A percentile compares a stretch with the other conserved stretches of the same genome.
Conservation (phyloP, 1,284 basidiomycete species). For the Leccinum holopus region DNA sequence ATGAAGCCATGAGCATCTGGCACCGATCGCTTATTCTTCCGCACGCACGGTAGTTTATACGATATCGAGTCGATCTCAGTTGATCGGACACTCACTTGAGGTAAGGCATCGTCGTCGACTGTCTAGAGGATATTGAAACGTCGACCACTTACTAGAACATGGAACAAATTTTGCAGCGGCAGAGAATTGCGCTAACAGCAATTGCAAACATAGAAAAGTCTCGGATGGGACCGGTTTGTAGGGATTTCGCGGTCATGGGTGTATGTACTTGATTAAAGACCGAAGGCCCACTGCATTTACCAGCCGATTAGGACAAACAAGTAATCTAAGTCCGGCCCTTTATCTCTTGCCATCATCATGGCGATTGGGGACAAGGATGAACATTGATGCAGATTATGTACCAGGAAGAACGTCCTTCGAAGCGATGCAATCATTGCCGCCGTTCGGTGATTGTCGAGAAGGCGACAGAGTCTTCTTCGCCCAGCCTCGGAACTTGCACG, state of each 20-base stretch:
- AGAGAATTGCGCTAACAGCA: background rate
- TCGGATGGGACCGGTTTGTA: background rate
- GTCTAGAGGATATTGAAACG: slow-evolving; percentile 2
- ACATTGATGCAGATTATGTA: background rate
- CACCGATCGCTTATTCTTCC: background rate
- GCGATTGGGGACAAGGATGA: background rate
- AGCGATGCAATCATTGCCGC: slow-evolving; percentile 3
- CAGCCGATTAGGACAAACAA: background rate
- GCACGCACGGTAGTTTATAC: background rate
- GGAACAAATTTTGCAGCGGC: background rate
- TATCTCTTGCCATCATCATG: too few relatives aligned
- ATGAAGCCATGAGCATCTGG: background rate
- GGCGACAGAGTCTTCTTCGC: slow-evolving; percentile 8
- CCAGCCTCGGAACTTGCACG: slow-evolving; percentile 4
- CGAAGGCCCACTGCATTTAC: background rate
- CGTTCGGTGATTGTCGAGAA: slow-evolving; percentile 18
- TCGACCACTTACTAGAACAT: background rate
- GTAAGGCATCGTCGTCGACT: background rate
- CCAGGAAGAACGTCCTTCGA: slow-evolving; percentile 1
- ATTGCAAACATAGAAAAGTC: background rate
- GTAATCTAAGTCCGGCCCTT: too few relatives aligned
- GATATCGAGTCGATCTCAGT: slow-evolving; percentile 6
- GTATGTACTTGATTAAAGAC: background rate
- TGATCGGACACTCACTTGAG: slow-evolving; percentile 4
- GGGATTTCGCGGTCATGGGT: background rate